A percentile compares a stretch with the other conserved stretches of the same genome.
Conservation (phyloP, 2,329 filamentous ascomycete genomes). For the Alternaria arborescens region DNA sequence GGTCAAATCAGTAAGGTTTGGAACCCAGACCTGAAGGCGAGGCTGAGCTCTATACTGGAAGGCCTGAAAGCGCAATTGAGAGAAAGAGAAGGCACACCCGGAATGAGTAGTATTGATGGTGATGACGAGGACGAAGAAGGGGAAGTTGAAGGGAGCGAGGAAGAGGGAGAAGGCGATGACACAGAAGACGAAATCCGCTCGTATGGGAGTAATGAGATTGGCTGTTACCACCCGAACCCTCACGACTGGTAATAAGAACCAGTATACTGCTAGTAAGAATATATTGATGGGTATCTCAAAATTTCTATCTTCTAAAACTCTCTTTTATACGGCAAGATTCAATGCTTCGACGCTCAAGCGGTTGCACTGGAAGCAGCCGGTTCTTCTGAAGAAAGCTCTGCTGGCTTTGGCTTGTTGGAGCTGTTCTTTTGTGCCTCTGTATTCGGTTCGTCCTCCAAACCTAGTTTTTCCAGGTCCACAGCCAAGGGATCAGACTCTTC, state of each 20-base stretch:
- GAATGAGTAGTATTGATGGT: neutral
- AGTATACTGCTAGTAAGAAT: neutral
- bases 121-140: neutral
- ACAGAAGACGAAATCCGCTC: neutral
- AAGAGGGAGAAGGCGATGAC: neutral
- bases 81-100: constrained; percentile 23
- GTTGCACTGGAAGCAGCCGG: neutral
- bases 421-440: neutral
- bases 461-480: constrained; percentile 55
- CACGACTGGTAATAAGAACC: neutral
- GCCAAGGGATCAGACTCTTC: constrained; percentile 57
- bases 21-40: constrained; percentile 46
- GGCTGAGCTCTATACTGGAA: constrained; percentile 41
- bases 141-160: neutral
- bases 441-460: constrained; percentile 37
- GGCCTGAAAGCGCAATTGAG: constrained; percentile 41
- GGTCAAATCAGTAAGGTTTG: constrained; percentile 44
- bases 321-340: neutral
- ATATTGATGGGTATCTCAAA: constrained; percentile 18
- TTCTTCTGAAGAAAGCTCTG: neutral
- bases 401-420: neutral
- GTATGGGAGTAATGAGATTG: neutral
- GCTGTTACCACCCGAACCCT: neutral
- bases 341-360: neutral
- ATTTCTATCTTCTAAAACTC: neutral